phyloP scores from a whole-genome alignment of 2,329 filamentous ascomycete genomes.

The Ophiostoma pallidulum region DNA sequence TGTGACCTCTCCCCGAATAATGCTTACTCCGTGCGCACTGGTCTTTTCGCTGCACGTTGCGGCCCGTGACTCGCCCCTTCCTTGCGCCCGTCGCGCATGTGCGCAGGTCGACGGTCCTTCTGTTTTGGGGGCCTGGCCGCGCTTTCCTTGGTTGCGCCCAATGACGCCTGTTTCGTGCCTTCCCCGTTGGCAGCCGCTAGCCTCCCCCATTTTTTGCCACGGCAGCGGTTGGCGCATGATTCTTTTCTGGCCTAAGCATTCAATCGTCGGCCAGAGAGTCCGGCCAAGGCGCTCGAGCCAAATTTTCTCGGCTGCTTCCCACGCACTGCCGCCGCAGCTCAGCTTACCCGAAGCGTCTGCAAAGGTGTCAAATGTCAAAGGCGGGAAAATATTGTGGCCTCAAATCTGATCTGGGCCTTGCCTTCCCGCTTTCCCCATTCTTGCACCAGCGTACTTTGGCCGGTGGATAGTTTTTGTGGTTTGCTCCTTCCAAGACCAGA shows the following conservation, averaged over 20 bases:
- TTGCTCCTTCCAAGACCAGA: neutral
- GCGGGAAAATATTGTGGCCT: neutral
- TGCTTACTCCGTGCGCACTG: too few relatives aligned
- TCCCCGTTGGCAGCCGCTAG: neutral
- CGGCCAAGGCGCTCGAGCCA: slow-evolving; percentile 5
- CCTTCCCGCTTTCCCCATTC: neutral
- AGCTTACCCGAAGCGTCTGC: too few relatives aligned
- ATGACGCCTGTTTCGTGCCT: slow-evolving; percentile 5
- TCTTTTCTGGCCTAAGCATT: too few relatives aligned
- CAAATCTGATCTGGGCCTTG: neutral
- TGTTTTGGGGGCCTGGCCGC: neutral
- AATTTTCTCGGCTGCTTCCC: slow-evolving; percentile 2
- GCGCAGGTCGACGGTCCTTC: too few relatives aligned
- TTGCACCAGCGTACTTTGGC: too few relatives aligned
- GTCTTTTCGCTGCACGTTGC: too few relatives aligned
- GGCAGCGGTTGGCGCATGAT: neutral
- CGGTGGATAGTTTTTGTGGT: neutral
- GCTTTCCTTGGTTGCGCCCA: neutral
- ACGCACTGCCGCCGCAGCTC: too few relatives aligned
- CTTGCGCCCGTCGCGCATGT: neutral
- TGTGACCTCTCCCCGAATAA: too few relatives aligned
- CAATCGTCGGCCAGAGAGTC: too few relatives aligned
- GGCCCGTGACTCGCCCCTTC: neutral
- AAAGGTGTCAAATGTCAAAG: too few relatives aligned
- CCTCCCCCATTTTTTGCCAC: neutral